Percentiles rank a stretch among this genome's conserved stretches.
Evolutionary conservation across 139 green algal species (phyloP).

Genomic region (Tetradesmus lagerheimii): DNA sequence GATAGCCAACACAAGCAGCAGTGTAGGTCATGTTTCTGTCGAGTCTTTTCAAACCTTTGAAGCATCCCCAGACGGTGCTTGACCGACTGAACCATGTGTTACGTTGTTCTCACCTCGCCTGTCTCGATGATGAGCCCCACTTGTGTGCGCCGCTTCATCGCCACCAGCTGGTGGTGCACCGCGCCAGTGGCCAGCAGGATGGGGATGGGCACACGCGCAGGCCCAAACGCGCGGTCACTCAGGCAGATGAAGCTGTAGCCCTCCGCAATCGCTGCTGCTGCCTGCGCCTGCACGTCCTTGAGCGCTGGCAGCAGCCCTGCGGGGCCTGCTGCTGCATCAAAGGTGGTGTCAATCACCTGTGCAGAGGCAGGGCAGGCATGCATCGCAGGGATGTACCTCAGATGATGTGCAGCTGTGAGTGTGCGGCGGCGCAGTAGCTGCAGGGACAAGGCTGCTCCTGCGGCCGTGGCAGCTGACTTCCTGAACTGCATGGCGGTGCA

Average conservation of each 20-base stretch:
- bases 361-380: not conserved
- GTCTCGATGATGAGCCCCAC: constrained; percentile 89
- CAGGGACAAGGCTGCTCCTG: no score
- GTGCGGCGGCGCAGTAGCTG: no score
- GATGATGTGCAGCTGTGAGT: no score
- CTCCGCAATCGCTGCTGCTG: constrained; percentile 85
- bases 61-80: no score
- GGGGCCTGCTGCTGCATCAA: constrained; percentile 74
- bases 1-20: no score
- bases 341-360: constrained; percentile 91
- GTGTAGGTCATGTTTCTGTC: no score
- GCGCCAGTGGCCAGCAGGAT: constrained; percentile 87
- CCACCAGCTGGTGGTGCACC: constrained; percentile 93
- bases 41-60: no score
- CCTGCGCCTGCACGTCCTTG: constrained; percentile 80
- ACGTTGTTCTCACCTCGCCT: constrained; percentile 68
- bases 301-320: constrained; percentile 81
- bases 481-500: no score
- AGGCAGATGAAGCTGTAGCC: constrained; percentile 82
- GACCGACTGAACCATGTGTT: no score
- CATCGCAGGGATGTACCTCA: no score
- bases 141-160: constrained; percentile 69
- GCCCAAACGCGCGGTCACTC: constrained; percentile 73
- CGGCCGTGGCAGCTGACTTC: no score
- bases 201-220: constrained; percentile 81